Evolutionary conservation across 176 grass and related monocot species (phyloP).

Genomic region (Elaeis guineensis): DNA sequence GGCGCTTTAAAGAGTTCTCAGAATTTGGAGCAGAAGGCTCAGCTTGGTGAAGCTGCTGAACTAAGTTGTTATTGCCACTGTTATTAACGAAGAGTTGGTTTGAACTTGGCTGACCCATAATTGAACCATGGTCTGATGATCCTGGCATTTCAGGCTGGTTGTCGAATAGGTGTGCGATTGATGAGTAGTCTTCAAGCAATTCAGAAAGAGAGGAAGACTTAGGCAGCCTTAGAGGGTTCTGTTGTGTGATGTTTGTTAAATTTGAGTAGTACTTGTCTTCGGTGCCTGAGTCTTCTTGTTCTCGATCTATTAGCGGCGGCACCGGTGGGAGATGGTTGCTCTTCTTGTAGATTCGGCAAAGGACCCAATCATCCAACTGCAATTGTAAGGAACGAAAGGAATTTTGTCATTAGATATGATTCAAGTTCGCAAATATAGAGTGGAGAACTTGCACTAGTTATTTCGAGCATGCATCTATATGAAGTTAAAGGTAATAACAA

Average conservation of each 20-base stretch:
- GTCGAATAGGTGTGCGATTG: background rate
- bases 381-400: background rate
- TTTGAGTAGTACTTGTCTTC: background rate
- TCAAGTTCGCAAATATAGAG: too few species aligned
- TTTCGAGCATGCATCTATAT: too few species aligned
- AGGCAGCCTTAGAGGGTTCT: background rate
- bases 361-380: conserved; percentile 12
- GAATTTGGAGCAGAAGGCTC: background rate
- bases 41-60: background rate
- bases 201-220: conserved; percentile 9
- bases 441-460: too few species aligned
- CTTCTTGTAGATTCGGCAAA: conserved; percentile 14
- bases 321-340: background rate
- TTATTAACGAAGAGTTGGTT: background rate
- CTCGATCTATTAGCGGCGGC: background rate
- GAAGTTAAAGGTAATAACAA: too few species aligned
- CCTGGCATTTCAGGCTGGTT: background rate
- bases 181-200: conserved; percentile 4
- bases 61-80: background rate
- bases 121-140: background rate
- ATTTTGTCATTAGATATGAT: too few species aligned
- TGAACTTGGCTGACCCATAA: background rate
- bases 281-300: background rate
- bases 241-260: background rate
- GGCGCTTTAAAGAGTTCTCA: background rate